Evolutionary conservation across 2,329 filamentous ascomycete species (phyloP), one percentile per base, ranked within the genome.

Genomic region (Truncatella angustata): DNA sequence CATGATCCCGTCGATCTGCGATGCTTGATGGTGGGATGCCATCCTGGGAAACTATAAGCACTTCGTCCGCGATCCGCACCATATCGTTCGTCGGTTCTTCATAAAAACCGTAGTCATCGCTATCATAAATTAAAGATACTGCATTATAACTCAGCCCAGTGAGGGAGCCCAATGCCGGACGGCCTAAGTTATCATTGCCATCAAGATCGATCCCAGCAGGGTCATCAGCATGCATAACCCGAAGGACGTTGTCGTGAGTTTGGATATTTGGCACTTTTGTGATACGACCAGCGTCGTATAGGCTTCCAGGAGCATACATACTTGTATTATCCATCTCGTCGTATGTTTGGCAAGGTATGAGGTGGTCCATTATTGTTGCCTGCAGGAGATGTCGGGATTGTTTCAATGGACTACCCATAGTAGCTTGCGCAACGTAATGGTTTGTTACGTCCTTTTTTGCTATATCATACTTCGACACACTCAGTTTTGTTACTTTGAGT

Each of bases 21-120:
- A 73, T 60, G 48, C 67, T 73, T 4, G 70, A 63, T 26, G 64
- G 65, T 4, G 65, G 63, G 23, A 66, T 54, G 12, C 60, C 55
- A 6, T 50, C 53, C 51, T 64, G 62, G 23, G 58, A 39, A 35
- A 18, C 32, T 3, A 35, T 28, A 2, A 47, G 23, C 14, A 51
- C 20, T 1, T 26, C 40, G 3, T 56, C 36, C 14, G 63, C 42
- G 28, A 67, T 56, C 11, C 44, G 54, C 26, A 54, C 30, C 32
- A 67, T 65, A 26, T 63, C 63, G 50, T 63, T 57, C 23, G 65
- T 62, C 49, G 49, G 46, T 21, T 61, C 32, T 16, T 56, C 63
- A 12, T 57, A 58, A 28, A 66, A 47, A 6, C 59, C 59, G 53
- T 65, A 66, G 24, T 58, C 58, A n/a, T 66, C 58, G 34, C 32